Evolutionary conservation across 2,329 filamentous ascomycete species (phyloP).

Genomic region (Neofusicoccum cordaticola): DNA sequence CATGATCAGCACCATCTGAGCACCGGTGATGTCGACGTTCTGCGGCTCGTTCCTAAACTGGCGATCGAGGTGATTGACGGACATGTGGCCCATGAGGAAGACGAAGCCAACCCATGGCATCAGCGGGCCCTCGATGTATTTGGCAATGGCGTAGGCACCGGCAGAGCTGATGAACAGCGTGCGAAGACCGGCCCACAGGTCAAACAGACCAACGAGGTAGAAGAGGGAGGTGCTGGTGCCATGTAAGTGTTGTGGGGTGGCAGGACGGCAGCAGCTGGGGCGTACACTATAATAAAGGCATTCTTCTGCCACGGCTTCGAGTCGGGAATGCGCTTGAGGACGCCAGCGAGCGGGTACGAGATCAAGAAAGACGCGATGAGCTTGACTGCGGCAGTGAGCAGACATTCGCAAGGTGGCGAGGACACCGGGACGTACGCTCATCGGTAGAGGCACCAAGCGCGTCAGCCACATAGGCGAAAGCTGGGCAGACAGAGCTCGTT

Average conservation of each 20-base stretch:
- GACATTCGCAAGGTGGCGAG: not conserved
- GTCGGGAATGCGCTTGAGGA: slow-evolving; percentile 90
- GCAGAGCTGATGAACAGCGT: slow-evolving; percentile 77
- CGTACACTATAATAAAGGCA: slow-evolving; percentile 74
- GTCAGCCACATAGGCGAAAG: slow-evolving; percentile 58
- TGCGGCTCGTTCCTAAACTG: slow-evolving; percentile 67
- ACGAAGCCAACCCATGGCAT: slow-evolving; percentile 98
- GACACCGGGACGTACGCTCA: slow-evolving; percentile 51
- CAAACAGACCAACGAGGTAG: slow-evolving; percentile 89
- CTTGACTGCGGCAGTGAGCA: slow-evolving; percentile 65
- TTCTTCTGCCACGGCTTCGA: slow-evolving; percentile 81
- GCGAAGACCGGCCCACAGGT: slow-evolving; percentile 79
- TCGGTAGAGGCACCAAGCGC: slow-evolving; percentile 62
- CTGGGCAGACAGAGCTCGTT: slow-evolving; percentile 36
- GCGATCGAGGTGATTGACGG: slow-evolving; percentile 79
- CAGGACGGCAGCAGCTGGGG: not conserved
- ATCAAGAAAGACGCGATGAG: slow-evolving; percentile 86
- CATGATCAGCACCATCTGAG: slow-evolving; percentile 98
- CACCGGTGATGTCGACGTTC: slow-evolving; percentile 82
- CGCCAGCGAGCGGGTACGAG: slow-evolving; percentile 84
- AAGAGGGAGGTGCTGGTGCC: slow-evolving; percentile 69
- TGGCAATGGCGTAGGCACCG: slow-evolving; percentile 79
- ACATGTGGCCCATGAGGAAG: slow-evolving; percentile 95
- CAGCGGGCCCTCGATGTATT: slow-evolving; percentile 78
- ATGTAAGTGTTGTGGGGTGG: slow-evolving; percentile 18